Percentiles rank a stretch among this genome's conserved stretches.
Conservation (phyloP, 352 stramenopile genomes). For the Pseudoperonospora humuli region DNA sequence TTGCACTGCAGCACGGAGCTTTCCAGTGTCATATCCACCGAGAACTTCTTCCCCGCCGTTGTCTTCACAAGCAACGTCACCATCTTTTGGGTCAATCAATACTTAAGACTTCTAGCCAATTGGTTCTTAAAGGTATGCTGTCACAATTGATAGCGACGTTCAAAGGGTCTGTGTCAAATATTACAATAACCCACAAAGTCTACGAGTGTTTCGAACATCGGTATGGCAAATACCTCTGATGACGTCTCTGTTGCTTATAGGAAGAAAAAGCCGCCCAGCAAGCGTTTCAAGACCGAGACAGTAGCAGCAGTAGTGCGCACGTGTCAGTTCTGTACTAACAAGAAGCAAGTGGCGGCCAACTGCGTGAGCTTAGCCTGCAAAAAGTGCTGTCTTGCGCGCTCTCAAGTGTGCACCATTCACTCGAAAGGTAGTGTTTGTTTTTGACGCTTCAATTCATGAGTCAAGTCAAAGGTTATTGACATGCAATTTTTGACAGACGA, state of each 20-base stretch:
- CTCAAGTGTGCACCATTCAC: conserved; percentile 32
- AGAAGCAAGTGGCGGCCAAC: conserved; percentile 32
- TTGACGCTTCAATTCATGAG: conserved; percentile 3
- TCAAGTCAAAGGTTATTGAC: conserved; percentile 7
- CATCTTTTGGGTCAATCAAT: conserved; percentile 20
- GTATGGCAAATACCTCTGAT: background rate
- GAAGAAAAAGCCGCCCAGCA: conserved; percentile 3
- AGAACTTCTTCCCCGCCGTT: conserved; percentile 72
- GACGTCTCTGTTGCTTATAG: background rate
- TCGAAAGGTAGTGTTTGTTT: conserved; percentile 14
- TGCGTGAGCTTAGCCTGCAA: conserved; percentile 58
- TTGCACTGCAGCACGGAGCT: conserved; percentile 73
- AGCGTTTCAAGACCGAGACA: conserved; percentile 15
- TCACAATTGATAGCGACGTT: too few relatives aligned
- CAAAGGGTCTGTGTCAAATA: too few relatives aligned
- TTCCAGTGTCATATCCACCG: conserved; percentile 64
- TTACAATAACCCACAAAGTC: too few relatives aligned
- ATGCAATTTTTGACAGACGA: conserved; percentile 9
- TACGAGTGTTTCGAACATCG: too few relatives aligned
- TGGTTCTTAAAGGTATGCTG: too few relatives aligned
- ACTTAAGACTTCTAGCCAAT: too few relatives aligned
- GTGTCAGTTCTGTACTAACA: conserved; percentile 38
- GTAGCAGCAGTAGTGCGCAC: conserved; percentile 4
- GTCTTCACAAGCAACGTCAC: conserved; percentile 80
- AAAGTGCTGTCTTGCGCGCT: conserved; percentile 53